Percentiles rank a stretch among this genome's conserved stretches.
phyloP scores from a whole-genome alignment of 495 filamentous ascomycete species.

The Hypoxylon fragiforme region DNA sequence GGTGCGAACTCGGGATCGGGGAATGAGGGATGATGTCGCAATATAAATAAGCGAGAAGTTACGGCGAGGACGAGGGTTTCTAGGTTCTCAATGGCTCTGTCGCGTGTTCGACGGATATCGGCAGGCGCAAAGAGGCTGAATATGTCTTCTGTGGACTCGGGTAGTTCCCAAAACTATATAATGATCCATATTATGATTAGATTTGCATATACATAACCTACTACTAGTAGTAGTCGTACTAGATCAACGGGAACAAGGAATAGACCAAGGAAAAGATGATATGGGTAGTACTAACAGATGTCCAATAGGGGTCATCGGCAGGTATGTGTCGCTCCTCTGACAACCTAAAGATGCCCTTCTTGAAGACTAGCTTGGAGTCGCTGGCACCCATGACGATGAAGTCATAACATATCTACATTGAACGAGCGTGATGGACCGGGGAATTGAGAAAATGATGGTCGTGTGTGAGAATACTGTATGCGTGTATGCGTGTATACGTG shows the following conservation, averaged over 20 bases:
- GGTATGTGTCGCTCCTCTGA: conserved; percentile 89
- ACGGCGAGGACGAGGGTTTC: conserved; percentile 86
- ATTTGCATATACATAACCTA: neutral
- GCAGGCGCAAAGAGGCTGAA: conserved; percentile 94
- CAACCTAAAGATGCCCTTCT: conserved; percentile 96
- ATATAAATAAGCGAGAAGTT: conserved; percentile 74
- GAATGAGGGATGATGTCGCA: conserved; percentile 88
- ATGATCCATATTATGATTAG: conserved; percentile 4
- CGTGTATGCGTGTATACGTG: neutral
- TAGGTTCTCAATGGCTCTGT: conserved; percentile 83
- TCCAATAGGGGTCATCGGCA: conserved; percentile 90
- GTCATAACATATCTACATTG: conserved; percentile 36
- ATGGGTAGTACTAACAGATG: conserved; percentile 63
- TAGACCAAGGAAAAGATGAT: too few relatives aligned
- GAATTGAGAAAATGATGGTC: neutral
- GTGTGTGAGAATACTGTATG: neutral
- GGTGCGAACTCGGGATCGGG: conserved; percentile 88
- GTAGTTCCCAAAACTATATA: conserved; percentile 94
- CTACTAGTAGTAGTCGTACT: too few relatives aligned
- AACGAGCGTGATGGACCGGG: neutral
- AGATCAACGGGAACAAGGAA: too few relatives aligned
- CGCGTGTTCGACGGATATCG: conserved; percentile 89
- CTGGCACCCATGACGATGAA: conserved; percentile 81
- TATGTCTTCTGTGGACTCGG: conserved; percentile 92
- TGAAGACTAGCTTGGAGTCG: conserved; percentile 99